A percentile compares a stretch with the other conserved stretches of the same genome.
Evolutionary conservation across 495 filamentous ascomycete species (phyloP).

Genomic region (Hypoxylon intermedium): DNA sequence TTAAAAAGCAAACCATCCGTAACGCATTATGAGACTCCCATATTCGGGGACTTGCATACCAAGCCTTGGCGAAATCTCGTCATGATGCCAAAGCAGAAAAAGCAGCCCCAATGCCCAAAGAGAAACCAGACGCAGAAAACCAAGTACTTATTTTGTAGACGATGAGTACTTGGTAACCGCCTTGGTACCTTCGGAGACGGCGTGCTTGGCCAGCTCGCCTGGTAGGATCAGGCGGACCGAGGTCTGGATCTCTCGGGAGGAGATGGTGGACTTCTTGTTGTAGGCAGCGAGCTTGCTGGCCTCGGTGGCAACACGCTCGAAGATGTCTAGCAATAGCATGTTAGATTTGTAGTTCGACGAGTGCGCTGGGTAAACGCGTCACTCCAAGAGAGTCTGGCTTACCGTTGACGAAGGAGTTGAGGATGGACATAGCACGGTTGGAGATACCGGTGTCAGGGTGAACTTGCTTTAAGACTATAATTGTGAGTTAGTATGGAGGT

Average conservation of each 20-base stretch:
- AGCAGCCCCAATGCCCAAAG: conserved; percentile 61
- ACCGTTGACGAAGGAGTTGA: conserved; percentile 99
- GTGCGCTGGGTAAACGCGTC: conserved; percentile 6
- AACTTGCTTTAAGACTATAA: conserved; percentile 96
- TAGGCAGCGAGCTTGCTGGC: conserved; percentile 98
- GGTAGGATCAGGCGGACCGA: conserved; percentile 98
- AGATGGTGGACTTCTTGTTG: conserved; percentile 99
- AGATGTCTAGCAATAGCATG: conserved; percentile 75
- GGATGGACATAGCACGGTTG: conserved; percentile 98
- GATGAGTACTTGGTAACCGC: conserved; percentile 99
- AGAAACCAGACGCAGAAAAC: conserved; percentile 52
- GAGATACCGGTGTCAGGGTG: conserved; percentile 99
- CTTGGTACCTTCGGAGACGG: conserved; percentile 99
- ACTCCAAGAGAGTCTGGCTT: conserved; percentile 47
- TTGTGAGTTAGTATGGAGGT: conserved; percentile 19
- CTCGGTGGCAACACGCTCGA: conserved; percentile 98
- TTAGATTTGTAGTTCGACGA: conserved; percentile 35
- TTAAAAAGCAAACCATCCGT: conserved; percentile 82
- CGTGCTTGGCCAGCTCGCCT: conserved; percentile 98
- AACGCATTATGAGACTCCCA: conserved; percentile 84
- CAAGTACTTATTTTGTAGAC: conserved; percentile 89
- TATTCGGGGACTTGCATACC: conserved; percentile 61
- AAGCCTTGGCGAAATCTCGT: conserved; percentile 66
- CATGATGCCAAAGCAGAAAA: conserved; percentile 66
- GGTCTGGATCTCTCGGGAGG: conserved; percentile 98